Evolutionary conservation across 129 eudicot species (phyloP), one percentile per base, ranked within the genome.

Genomic region (Lonicera japonica): DNA sequence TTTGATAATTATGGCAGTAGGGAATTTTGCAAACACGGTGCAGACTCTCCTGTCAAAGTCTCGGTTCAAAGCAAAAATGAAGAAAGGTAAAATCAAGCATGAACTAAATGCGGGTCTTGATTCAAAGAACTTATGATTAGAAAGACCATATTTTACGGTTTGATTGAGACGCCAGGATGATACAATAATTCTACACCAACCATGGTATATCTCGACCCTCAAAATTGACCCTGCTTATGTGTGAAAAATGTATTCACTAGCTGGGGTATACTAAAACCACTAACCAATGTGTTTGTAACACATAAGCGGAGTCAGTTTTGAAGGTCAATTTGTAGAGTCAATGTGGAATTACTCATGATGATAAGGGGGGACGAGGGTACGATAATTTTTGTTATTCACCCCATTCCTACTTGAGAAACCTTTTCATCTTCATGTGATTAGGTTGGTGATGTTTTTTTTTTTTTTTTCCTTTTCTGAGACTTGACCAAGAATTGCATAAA

Each of bases 1-100:
- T 64, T 45, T 91, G 20, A 83, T 91, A 68, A 68, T 85, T 22
- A 92, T 92, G 98, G 98, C 98, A 36, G 95, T 79, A 8, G 98
- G 96, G 29, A 87, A 92, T 63, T 92, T 92, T 51, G 75, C 74
- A 57, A 92, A 92, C 80, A 87, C 98, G 0, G 76, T 92, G 73
- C 80, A 87, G 73, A 84, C 96, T 23, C 85, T 92, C 11, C 62
- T 84, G 56, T 64, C 89, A 0, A 92, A 92, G 75, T 87, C 95
- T 0, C 75, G 96, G 73, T 81, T 82, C 29, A 87, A 92, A 68
- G 98, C 98, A 14, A 91, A 84, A 63, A 71, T 87, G 75, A 88
- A 77, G 87, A 88, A 52, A 84, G 84, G 56, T 29, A 76, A 75
- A 77, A 84, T 82, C 76, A 81, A 66, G 64, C 79, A 68, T 60